Base-by-base conservation (phyloP, 208 protist species). In the Leishmania tropica region DNA sequence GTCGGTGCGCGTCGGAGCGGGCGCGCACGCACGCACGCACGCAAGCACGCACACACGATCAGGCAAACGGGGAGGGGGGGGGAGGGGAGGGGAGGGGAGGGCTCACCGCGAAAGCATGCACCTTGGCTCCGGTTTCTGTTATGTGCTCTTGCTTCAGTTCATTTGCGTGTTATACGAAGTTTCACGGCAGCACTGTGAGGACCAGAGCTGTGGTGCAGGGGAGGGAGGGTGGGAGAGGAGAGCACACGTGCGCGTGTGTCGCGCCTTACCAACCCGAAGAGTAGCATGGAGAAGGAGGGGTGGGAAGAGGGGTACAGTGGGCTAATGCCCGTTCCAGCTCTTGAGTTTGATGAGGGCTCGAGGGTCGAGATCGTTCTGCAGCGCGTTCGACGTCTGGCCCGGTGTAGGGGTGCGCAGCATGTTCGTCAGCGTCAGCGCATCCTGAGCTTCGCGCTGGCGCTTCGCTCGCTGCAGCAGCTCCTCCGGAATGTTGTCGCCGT, bases 351-450 rank as follows among this genome's bases (percentile, higher is more conserved):
- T 45, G 35, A 96, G 85, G n/a, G 85, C 84, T 42, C 90, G 87
- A 8, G 93, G 91, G 78, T 96, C 91, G 40, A 96, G 81, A 75
- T 95, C 91, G 35, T 96, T 93, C 83, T 96, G 93, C 7, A 96
- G 86, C 24, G 93, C 93, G 47, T 87, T 90, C 0, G 91, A 94
- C 31, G 91, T 94, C 85, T 94, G 83, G 54, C 93, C 93, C 10
- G 93, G 93, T 31, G 93, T 95, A 47, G 93, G 93, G 7, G 92
- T 93, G 76, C 87, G 81, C 74, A 95, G 84, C 90, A 94, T 94
- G 82, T 93, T 96, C 3, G 88, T 90, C 13, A 96, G 85, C 48
- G 93, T 87, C 47, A 96, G 83, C 7, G 93, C 85, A 54, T 96
- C 91, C 75, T 92, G 92, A 31, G 92, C 92, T 84, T 96, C 93